Percentiles rank a stretch among this genome's conserved stretches.
Conservation (phyloP, 257 asterid genomes). For the Cynanchum wilfordii region DNA sequence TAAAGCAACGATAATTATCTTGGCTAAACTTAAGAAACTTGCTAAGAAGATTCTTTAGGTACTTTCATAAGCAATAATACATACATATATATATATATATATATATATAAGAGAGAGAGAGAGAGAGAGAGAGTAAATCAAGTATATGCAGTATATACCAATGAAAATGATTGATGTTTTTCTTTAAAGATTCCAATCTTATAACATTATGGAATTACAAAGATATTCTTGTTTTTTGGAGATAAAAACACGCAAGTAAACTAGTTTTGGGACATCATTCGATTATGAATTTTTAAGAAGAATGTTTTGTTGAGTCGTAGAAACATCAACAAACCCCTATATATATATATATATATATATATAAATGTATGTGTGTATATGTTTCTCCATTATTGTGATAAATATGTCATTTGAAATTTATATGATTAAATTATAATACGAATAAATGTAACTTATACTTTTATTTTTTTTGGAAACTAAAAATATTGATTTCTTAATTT, state of each 20-base stretch:
- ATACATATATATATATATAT: no score
- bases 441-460: no score
- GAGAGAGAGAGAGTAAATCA: neutral
- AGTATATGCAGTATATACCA: slow-evolving; percentile 1
- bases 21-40: neutral
- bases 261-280: neutral
- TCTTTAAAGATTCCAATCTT: neutral
- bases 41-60: neutral
- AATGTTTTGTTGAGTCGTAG: slow-evolving; percentile 8
- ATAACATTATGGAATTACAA: neutral
- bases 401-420: no score
- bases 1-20: no score
- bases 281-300: slow-evolving; percentile 3
- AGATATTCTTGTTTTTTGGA: neutral
- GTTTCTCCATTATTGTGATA: neutral
- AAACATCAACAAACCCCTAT: neutral
- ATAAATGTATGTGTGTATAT: neutral
- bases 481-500: no score
- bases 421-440: no score
- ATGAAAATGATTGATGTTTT: neutral
- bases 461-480: no score
- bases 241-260: neutral
- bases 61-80: neutral
- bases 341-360: neutral
- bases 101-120: no score